A percentile compares a stretch with the other conserved stretches of the same genome.
Conservation (phyloP, 805 yeast genomes). For the Ogataea ganodermae region DNA sequence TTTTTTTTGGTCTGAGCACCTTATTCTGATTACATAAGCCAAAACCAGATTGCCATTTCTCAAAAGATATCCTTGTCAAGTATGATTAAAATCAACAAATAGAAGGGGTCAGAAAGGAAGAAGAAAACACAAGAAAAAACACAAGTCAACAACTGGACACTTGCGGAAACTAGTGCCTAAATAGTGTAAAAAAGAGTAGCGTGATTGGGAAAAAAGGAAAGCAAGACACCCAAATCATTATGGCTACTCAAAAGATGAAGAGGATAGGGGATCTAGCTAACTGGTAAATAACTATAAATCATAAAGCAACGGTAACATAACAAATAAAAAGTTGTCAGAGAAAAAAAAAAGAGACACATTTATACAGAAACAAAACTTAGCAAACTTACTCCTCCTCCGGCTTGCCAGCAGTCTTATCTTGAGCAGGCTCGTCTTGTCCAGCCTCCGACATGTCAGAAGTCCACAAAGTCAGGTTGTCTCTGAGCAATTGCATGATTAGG, state of each 20-base stretch:
- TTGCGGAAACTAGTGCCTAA: no score
- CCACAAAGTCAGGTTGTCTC: constrained; percentile 99
- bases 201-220: not conserved
- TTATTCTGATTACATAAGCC: not conserved
- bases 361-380: constrained; percentile 25
- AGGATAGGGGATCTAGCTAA: constrained; percentile 22
- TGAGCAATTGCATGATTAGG: constrained; percentile 96
- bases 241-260: constrained; percentile 13
- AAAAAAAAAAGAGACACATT: constrained; percentile 20
- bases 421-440: constrained; percentile 56
- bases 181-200: no score
- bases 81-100: constrained; percentile 5
- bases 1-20: not conserved
- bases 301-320: constrained; percentile 26
- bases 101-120: not conserved
- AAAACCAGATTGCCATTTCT: not conserved
- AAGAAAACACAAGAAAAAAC: not conserved
- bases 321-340: constrained; percentile 15
- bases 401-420: constrained; percentile 37
- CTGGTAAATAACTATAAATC: constrained; percentile 23
- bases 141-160: constrained; percentile 1
- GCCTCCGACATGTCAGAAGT: constrained; percentile 91
- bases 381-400: constrained; percentile 32
- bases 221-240: constrained; percentile 4
- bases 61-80: not conserved